phyloP scores from a whole-genome alignment of 2,329 filamentous ascomycete species.

The Onygena corvina region DNA sequence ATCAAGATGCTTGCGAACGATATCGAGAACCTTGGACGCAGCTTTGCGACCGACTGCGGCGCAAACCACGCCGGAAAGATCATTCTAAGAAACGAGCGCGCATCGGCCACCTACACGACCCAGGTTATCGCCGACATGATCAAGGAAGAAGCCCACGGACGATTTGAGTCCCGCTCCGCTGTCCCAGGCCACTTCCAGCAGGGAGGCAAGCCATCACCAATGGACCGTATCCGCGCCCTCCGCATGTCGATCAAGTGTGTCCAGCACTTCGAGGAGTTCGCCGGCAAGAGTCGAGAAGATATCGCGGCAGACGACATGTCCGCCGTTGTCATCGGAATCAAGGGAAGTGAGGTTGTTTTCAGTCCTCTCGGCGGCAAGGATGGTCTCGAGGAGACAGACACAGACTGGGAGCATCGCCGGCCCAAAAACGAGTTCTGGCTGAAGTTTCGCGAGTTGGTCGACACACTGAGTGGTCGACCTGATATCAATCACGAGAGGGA shows the following conservation, averaged over 20 bases:
- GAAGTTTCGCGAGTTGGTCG: slow-evolving; percentile 64
- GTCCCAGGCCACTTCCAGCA: slow-evolving; percentile 93
- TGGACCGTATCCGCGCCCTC: slow-evolving; percentile 89
- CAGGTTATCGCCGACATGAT: slow-evolving; percentile 94
- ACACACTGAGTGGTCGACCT: slow-evolving; percentile 67
- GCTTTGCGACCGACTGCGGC: slow-evolving; percentile 74
- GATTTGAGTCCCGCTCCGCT: slow-evolving; percentile 84
- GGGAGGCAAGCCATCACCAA: slow-evolving; percentile 80
- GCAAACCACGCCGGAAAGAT: slow-evolving; percentile 83
- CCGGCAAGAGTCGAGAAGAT: slow-evolving; percentile 51
- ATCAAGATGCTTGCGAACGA: slow-evolving; percentile 86
- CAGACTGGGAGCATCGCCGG: slow-evolving; percentile 83
- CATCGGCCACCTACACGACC: slow-evolving; percentile 78
- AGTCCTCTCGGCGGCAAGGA: slow-evolving; percentile 53
- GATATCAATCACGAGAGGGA: slow-evolving; percentile 19
- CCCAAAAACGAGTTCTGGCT: slow-evolving; percentile 81
- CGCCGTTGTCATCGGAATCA: slow-evolving; percentile 77
- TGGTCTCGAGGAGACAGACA: slow-evolving; percentile 67
- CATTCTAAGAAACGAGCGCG: slow-evolving; percentile 93
- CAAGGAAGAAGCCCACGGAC: slow-evolving; percentile 77
- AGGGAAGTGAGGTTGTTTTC: slow-evolving; percentile 82
- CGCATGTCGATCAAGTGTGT: slow-evolving; percentile 89
- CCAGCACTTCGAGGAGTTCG: slow-evolving; percentile 73
- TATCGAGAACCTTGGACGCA: slow-evolving; percentile 75
- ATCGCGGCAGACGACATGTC: slow-evolving; percentile 64